Evolutionary conservation across 2,329 filamentous ascomycete genomes (phyloP).

Genomic region (Cadophora sp.): DNA sequence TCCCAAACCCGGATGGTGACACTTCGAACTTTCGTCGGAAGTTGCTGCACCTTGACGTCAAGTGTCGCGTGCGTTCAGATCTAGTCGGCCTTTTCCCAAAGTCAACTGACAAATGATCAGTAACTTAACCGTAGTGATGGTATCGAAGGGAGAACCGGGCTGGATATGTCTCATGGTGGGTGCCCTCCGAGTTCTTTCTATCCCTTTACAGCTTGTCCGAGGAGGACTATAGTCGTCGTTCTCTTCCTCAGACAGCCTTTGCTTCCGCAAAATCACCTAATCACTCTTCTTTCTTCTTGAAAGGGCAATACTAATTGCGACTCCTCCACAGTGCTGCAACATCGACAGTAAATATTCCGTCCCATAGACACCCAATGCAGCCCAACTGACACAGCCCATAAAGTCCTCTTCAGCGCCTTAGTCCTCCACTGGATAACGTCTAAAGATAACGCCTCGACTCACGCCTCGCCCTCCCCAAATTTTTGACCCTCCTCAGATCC

Average conservation of each 20-base stretch:
- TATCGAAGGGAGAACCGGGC: constrained; percentile 64
- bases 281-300: too few species aligned
- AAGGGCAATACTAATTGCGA: too few species aligned
- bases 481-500: constrained; percentile 10
- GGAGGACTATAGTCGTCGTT: too few species aligned
- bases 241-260: too few species aligned
- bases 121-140: constrained; percentile 65
- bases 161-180: constrained; percentile 73
- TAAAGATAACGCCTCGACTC: constrained; percentile 45
- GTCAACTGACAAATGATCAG: constrained; percentile 43
- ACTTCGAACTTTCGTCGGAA: constrained; percentile 64
- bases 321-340: constrained; percentile 71
- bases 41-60: constrained; percentile 61
- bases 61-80: constrained; percentile 58
- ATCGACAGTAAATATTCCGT: constrained; percentile 56
- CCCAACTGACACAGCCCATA: not conserved
- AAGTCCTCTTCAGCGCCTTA: constrained; percentile 64
- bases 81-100: not conserved
- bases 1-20: constrained; percentile 58
- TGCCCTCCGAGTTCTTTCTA: too few species aligned
- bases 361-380: not conserved
- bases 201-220: too few species aligned
- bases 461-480: constrained; percentile 15
- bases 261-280: too few species aligned
- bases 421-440: constrained; percentile 67